Evolutionary conservation across 257 asterid species (phyloP), one percentile per base, ranked within the genome.

Genomic region (Nicotiana undulata): DNA sequence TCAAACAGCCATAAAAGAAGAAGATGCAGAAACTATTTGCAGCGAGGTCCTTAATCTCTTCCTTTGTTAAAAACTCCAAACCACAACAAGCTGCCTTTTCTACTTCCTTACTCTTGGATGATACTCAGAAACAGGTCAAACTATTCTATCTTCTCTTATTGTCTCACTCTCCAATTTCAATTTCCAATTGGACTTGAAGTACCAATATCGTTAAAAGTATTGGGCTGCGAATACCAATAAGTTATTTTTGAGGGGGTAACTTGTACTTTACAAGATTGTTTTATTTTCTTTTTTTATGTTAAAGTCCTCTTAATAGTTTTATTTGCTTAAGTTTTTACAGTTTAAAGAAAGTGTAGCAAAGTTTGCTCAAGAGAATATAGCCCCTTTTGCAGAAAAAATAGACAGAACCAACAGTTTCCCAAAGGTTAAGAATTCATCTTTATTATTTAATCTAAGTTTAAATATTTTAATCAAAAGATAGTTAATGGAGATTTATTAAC

Each of bases 321-420:
- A 24, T 74, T 74, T 74, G 40, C 24, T 7, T 72, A 72, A 24
- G 3, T 70, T 72, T 24, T 64, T 79, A 51, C 93, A 96, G 99
- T 96, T 96, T 80, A 96, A 96, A 84, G 98, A 96, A 87, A 95
- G 99, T n/a, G 97, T 96, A 82, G 87, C 96, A 20, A 97, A 93
- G 77, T 96, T 96, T 85, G 95, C 99, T 80, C 95, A 89, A 89
- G 98, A 96, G 84, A 89, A 88, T 79, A 92, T 96, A 82, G 96
- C 98, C 10, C 99, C 98, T 84, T 90, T 87, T 86, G 98, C 99
- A 37, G 76, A 95, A 13, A 85, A 91, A 76, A 92, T 96, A 29
- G 99, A 96, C 89, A 89, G 86, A 85, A 88, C 98, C 63, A 96
- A 96, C 85, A 86, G 86, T 84, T 91, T 96, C 80, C 99, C 99